A percentile compares a stretch with the other conserved stretches of the same genome.
Evolutionary conservation across 139 green algal genomes (phyloP).

Genomic region (Chlamydomonas incerta): DNA sequence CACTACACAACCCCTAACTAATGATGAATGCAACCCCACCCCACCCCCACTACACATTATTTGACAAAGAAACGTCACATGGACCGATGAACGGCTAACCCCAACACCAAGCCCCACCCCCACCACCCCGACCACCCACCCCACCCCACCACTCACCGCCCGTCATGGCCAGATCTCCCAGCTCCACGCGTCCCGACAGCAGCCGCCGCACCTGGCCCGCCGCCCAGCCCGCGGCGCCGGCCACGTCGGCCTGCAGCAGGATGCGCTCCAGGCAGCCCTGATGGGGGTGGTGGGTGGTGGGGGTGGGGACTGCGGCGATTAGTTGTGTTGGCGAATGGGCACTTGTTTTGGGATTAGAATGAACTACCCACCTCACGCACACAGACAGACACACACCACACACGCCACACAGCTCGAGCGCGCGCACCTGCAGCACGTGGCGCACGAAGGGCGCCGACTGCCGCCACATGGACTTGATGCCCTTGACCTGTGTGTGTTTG

Average conservation of each 20-base stretch:
- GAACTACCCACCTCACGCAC: not conserved
- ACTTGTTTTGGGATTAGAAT: not conserved
- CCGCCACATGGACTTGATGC: constrained; percentile 75
- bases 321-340: not conserved
- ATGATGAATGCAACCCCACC: no score
- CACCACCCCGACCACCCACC: no score
- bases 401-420: no score
- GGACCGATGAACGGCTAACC: no score
- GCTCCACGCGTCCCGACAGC: constrained; percentile 61
- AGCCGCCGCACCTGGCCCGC: constrained; percentile 42
- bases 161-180: constrained; percentile 83
- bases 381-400: not conserved
- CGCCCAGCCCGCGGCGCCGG: constrained; percentile 68
- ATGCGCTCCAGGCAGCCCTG: constrained; percentile 72
- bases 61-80: no score
- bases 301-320: no score
- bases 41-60: no score
- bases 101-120: no score
- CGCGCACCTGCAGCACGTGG: constrained; percentile 65
- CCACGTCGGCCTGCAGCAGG: constrained; percentile 69
- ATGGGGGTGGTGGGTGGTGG: no score
- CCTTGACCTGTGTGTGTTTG: constrained; percentile 70
- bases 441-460: constrained; percentile 78
- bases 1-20: no score
- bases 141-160: constrained; percentile 46